A percentile compares a stretch with the other conserved stretches of the same genome.
These are phyloP conservation scores for Botrytis fabae DNA, from an alignment of 2,329 filamentous ascomycete species.

Conservation along the genomic window DNA sequence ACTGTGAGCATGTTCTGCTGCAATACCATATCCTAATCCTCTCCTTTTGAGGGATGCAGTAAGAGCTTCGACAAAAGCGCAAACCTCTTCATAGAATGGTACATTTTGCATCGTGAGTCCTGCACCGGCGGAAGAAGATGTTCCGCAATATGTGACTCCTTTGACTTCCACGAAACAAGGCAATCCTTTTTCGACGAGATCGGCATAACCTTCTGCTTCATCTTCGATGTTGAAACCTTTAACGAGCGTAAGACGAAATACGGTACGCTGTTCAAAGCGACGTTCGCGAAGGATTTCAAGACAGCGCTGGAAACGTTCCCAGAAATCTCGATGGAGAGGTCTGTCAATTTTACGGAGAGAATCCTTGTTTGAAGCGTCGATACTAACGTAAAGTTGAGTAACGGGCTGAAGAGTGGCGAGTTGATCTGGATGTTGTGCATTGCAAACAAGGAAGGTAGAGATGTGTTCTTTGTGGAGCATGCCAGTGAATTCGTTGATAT, in stretches of 20 bases:
- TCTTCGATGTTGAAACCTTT: conserved; percentile 98
- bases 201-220: conserved; percentile 85
- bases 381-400: conserved; percentile 94
- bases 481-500: conserved; percentile 87
- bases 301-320: conserved; percentile 91
- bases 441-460: conserved; percentile 93
- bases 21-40: conserved; percentile 83
- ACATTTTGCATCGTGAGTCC: conserved; percentile 97
- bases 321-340: conserved; percentile 92
- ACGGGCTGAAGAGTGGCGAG: conserved; percentile 79
- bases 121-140: conserved; percentile 76
- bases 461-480: conserved; percentile 86
- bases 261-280: conserved; percentile 83
- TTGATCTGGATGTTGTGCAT: conserved; percentile 93
- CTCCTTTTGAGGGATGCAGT: conserved; percentile 66
- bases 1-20: conserved; percentile 91
- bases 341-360: conserved; percentile 85
- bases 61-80: conserved; percentile 75
- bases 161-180: conserved; percentile 96
- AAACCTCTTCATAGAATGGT: conserved; percentile 90
- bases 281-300: conserved; percentile 85
- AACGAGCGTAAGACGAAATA: conserved; percentile 91
- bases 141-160: conserved; percentile 95
- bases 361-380: conserved; percentile 90
- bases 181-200: conserved; percentile 80